phyloP scores from a whole-genome alignment of 2,329 filamentous ascomycete genomes.

The Amauroascus niger region DNA sequence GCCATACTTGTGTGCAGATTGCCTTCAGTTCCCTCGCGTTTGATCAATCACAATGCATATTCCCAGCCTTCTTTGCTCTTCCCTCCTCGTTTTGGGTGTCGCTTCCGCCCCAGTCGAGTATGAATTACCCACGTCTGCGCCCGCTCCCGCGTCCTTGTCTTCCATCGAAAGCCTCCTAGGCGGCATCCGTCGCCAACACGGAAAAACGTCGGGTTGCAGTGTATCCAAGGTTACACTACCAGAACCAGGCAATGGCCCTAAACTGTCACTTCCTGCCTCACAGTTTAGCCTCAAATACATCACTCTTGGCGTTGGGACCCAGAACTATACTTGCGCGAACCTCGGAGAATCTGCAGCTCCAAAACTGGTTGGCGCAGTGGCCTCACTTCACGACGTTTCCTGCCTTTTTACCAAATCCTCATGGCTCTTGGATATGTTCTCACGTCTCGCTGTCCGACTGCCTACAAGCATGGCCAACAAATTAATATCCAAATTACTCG shows the following conservation, averaged over 20 bases:
- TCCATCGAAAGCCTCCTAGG: background rate
- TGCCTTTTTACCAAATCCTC: slow-evolving; percentile 24
- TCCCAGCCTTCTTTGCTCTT: background rate
- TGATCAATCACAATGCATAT: slow-evolving; percentile 5
- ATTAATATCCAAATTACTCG: slow-evolving; percentile 19
- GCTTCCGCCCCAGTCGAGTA: slow-evolving; percentile 7
- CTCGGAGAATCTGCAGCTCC: slow-evolving; percentile 25
- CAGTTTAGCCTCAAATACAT: slow-evolving; percentile 35
- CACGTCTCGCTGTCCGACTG: background rate
- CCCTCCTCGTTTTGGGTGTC: slow-evolving; percentile 5
- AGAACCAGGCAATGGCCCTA: slow-evolving; percentile 17
- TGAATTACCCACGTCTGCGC: background rate
- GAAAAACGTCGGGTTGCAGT: background rate
- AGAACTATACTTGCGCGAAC: slow-evolving; percentile 42
- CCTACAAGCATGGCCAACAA: slow-evolving; percentile 13
- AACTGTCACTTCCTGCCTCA: slow-evolving; percentile 25
- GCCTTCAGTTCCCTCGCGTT: background rate
- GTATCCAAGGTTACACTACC: slow-evolving; percentile 6
- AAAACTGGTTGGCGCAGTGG: slow-evolving; percentile 36
- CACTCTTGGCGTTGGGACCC: slow-evolving; percentile 40
- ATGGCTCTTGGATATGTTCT: slow-evolving; percentile 3
- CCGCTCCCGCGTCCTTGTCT: background rate
- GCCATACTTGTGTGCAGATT: background rate
- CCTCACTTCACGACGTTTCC: slow-evolving; percentile 38
- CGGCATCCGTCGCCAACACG: background rate